Evolutionary conservation across 2,329 filamentous ascomycete genomes (phyloP), one percentile per base, ranked within the genome.

Genomic region (Pseudogymnoascus sp.): DNA sequence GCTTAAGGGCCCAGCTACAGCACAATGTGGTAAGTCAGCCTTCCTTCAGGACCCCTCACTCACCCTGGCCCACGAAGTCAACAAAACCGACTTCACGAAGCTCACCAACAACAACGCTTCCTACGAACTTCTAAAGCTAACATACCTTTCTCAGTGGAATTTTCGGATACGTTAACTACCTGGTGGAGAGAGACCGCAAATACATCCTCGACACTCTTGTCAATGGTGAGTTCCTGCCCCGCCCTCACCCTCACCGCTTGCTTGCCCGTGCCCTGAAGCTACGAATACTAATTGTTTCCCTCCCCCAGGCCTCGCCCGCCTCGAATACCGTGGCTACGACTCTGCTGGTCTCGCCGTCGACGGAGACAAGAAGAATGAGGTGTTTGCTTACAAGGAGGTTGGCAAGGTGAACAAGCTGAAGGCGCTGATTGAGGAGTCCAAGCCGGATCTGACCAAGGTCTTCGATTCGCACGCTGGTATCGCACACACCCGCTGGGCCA

Each of bases 391-490:
- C 85, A 99, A 99, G 84, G 94, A 97, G 82, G 94, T 99, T 66
- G 94, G 94, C 82, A 99, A 99, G 86, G 94, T 99, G 65, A 91
- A 88, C 76, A 96, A 96, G 80, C 84, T 99, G 75, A 95, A 90
- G 84, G 82, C 92, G 79, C 88, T 97, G 76, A 93, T 97, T 71
- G 90, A 88, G 62, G 86, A 90, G 75, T 82, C 86, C 74, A 84
- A 91, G 72, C 83, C 92, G 78, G 90, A 99, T 78, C 81, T 92
- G 70, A 89, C 85, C 76, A 96, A 96, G 83, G 84, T 92, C 74
- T 97, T 97, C 76, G 94, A 97, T 78, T 97, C 92, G 73, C 94
- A 99, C 80, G 92, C 91, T 74, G 94, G 93, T 75, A 97, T 99
- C 81, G 90, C 94, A 76, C 94, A 99, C 87, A 99, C 94, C 67